Evolutionary conservation across 306 rosid genomes (phyloP).

Genomic region (Senna siamea): DNA sequence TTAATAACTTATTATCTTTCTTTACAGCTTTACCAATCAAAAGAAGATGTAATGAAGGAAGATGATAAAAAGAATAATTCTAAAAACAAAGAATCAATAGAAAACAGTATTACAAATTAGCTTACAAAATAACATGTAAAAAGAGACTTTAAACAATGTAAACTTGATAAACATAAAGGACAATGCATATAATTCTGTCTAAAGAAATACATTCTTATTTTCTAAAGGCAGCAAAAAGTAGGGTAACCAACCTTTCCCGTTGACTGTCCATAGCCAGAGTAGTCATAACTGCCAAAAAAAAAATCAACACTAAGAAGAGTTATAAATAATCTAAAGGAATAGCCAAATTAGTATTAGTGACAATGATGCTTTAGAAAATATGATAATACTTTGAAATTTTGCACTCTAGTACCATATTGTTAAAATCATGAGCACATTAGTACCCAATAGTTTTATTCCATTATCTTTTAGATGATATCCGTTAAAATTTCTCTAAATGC

Average conservation of each 20-base stretch:
- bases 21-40: not conserved
- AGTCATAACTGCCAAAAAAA: constrained; percentile 80
- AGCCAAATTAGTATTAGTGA: not conserved
- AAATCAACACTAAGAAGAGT: constrained; percentile 29
- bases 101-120: not conserved
- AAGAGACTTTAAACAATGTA: not conserved
- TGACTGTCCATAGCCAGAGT: constrained; percentile 97
- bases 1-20: not conserved
- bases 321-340: constrained; percentile 22
- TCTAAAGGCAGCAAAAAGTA: constrained; percentile 12
- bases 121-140: not conserved
- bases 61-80: not conserved
- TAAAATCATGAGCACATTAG: no score
- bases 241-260: constrained; percentile 82
- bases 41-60: not conserved
- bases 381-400: not conserved
- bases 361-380: constrained; percentile 10
- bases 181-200: not conserved
- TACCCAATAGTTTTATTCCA: no score
- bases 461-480: no score
- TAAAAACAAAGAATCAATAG: not conserved
- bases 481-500: no score
- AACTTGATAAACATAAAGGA: constrained; percentile 2
- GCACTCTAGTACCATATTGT: no score
- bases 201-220: not conserved